Base-by-base conservation (phyloP, 164 flowering plant species). In the Magnolia kwangsiensis region DNA sequence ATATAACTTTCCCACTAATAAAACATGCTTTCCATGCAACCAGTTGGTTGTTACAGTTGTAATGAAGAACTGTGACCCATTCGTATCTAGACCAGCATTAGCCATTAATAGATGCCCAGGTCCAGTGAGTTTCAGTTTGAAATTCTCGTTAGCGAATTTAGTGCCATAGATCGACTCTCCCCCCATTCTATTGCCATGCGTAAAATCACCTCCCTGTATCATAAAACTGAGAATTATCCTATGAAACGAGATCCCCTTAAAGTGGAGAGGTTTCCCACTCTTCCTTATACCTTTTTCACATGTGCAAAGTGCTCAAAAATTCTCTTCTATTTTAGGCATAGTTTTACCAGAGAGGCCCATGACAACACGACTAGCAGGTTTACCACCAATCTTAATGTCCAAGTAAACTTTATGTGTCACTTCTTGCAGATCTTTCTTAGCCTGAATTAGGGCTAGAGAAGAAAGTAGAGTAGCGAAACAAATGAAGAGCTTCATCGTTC, bases 11-110 rank as follows among this genome's bases (percentile, higher is more conserved):
- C 8, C 99, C 99, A 77, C n/a, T n/a, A 96, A 94, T 37, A 94
- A 98, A 16, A 96, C 99, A 81, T 96, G 99, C 51, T 74, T 88
- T 10, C 93, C 98, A 74, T 94, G 97, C 92, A 96, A 91, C 99
- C 99, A 94, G 90, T 90, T 90, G 67, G 99, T 96, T 72, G 93
- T 90, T 69, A 94, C 97, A 61, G 99, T 96, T 18, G 99, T 96
- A 67, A 96, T 92, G 89, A 96, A 96, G 84, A 96, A 96, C 75
- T 96, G 99, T 8, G 98, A 96, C 45, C 99, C 99, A 68, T 94
- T 96, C 68, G 95, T 92, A 83, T 96, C 91, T 11, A 76, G 78
- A 65, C 99, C 99, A 74, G 99, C 89, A 87, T 96, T 96, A 71
- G 99, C 99, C 99, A 92, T 94, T 21, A 98, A 96, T 37, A 96